phyloP scores from a whole-genome alignment of 805 yeast species.

The Suhomyces sp. region DNA sequence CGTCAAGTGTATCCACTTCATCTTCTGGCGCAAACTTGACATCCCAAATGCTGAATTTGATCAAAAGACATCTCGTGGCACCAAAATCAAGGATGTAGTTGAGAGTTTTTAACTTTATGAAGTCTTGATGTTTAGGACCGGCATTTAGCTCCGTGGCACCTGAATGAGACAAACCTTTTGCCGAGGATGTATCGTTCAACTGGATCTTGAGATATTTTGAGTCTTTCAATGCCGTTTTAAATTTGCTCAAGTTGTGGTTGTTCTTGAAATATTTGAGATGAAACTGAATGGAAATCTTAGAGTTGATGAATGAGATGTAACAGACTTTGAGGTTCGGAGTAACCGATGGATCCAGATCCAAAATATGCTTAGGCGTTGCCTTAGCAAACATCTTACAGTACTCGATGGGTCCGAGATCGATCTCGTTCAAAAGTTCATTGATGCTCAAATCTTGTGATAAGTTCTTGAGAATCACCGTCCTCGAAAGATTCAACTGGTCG shows the following conservation, averaged over 20 bases:
- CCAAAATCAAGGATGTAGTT: slow-evolving; percentile 39
- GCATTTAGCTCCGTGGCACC: neutral
- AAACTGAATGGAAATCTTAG: slow-evolving; percentile 33
- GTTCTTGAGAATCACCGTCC: slow-evolving; percentile 36
- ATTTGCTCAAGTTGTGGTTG: slow-evolving; percentile 20
- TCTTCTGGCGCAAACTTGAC: slow-evolving; percentile 6
- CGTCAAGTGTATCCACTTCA: slow-evolving; percentile 14
- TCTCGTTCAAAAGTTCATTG: slow-evolving; percentile 40
- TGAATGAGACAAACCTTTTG: neutral
- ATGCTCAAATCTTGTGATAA: slow-evolving; percentile 25
- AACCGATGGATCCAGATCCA: slow-evolving; percentile 10
- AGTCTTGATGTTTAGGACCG: slow-evolving; percentile 24
- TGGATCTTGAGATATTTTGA: slow-evolving; percentile 29
- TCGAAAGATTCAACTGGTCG: slow-evolving; percentile 36
- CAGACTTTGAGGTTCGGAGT: slow-evolving; percentile 26
- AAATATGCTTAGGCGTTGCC: slow-evolving; percentile 21
- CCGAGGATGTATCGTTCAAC: slow-evolving; percentile 22
- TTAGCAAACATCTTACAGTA: slow-evolving; percentile 45
- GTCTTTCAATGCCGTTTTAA: slow-evolving; percentile 24
- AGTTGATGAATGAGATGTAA: slow-evolving; percentile 37
- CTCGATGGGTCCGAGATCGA: slow-evolving; percentile 64
- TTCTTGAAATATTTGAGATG: slow-evolving; percentile 32
- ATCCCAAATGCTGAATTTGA: slow-evolving; percentile 13
- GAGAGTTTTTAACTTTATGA: slow-evolving; percentile 39
- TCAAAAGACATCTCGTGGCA: slow-evolving; percentile 36